These are phyloP conservation scores for Hanseniaspora guilliermondii DNA, from an alignment of 805 yeast genomes.

Conservation along the genomic window DNA sequence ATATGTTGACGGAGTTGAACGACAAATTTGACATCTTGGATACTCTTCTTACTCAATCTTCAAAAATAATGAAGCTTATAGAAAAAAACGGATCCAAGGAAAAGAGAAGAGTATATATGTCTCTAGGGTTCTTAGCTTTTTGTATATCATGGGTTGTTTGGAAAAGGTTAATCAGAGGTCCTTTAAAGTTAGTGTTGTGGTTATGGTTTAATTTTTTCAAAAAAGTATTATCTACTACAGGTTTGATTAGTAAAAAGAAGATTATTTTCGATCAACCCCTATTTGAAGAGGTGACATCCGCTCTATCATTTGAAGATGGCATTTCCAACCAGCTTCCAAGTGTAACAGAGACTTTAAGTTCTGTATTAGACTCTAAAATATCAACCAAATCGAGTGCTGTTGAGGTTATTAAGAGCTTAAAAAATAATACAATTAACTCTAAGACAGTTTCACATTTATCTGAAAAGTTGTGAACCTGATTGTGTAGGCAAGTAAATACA, in stretches of 20 bases:
- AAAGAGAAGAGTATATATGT: constrained; percentile 25
- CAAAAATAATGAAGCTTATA: constrained; percentile 23
- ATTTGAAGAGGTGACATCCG: background rate
- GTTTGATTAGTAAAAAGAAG: constrained; percentile 18
- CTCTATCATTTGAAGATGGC: too few species aligned
- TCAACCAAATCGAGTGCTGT: too few species aligned
- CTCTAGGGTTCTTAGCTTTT: constrained; percentile 22
- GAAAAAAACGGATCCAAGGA: constrained; percentile 26
- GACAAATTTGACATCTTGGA: constrained; percentile 26
- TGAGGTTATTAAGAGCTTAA: too few species aligned
- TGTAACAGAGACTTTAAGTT: background rate
- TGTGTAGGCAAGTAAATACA: too few species aligned
- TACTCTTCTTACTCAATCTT: constrained; percentile 22
- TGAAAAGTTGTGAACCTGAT: too few species aligned
- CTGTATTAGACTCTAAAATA: background rate
- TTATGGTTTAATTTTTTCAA: constrained; percentile 29
- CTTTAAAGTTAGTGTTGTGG: constrained; percentile 25
- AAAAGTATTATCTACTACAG: constrained; percentile 22
- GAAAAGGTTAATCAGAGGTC: constrained; percentile 27
- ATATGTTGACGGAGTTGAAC: constrained; percentile 21
- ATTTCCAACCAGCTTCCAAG: too few species aligned
- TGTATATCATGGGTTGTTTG: constrained; percentile 28
- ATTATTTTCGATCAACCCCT: background rate
- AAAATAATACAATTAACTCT: background rate
- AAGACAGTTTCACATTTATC: too few species aligned